These are phyloP conservation scores for Hypomyces perniciosus DNA, from an alignment of 2,329 filamentous ascomycete species.

Conservation along the genomic window DNA sequence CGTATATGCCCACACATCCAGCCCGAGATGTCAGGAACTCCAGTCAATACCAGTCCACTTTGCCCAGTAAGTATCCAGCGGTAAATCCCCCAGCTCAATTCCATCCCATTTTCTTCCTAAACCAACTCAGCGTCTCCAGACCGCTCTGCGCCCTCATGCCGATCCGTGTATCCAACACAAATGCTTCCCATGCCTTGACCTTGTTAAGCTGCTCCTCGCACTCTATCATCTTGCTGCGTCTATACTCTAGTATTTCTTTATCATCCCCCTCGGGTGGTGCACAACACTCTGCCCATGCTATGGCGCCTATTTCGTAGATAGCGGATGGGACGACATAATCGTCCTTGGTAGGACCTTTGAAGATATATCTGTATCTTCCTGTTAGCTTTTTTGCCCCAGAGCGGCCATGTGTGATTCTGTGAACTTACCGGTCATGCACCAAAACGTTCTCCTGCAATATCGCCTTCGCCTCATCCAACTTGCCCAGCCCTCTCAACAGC, in stretches of 20 bases:
- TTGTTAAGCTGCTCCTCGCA: constrained; percentile 61
- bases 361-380: constrained; percentile 35
- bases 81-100: not conserved
- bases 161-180: constrained; percentile 67
- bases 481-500: constrained; percentile 57
- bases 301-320: constrained; percentile 80
- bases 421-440: constrained; percentile 52
- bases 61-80: not conserved
- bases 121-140: constrained; percentile 58
- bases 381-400: not conserved
- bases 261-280: constrained; percentile 25
- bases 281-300: constrained; percentile 67
- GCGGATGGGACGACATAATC: constrained; percentile 69
- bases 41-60: not conserved
- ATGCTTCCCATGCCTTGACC: constrained; percentile 64
- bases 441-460: constrained; percentile 61
- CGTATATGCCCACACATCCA: no score
- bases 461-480: constrained; percentile 57
- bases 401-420: rapidly evolving
- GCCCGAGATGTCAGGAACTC: not conserved
- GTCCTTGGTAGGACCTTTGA: constrained; percentile 58
- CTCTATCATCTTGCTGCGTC: constrained; percentile 47
- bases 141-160: constrained; percentile 68
- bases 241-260: constrained; percentile 31
- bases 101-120: constrained; percentile 35